A percentile compares a stretch with the other conserved stretches of the same genome.
Conservation (phyloP, 768 basidiomycete species). For the Leucogyrophana mollusca region DNA sequence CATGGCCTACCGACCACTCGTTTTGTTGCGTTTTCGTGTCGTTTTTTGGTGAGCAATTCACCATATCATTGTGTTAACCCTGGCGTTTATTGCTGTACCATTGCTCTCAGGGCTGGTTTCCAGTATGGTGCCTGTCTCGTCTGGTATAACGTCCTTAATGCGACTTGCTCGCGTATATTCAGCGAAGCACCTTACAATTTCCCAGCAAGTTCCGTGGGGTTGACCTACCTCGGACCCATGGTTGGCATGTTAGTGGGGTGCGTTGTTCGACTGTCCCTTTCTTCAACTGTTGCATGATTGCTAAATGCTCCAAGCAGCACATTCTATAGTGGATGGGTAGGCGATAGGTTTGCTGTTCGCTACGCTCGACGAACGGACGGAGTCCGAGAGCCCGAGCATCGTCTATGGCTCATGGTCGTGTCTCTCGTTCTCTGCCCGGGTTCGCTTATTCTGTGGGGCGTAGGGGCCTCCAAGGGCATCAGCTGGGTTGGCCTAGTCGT, state of each 20-base stretch:
- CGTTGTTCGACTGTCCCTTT: neutral
- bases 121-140: conserved; percentile 19
- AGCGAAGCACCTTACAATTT: conserved; percentile 19
- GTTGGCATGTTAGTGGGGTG: conserved; percentile 19
- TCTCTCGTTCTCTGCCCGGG: conserved; percentile 15
- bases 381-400: conserved; percentile 19
- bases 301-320: conserved; percentile 8
- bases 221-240: conserved; percentile 17
- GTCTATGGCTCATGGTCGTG: conserved; percentile 22
- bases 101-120: conserved; percentile 20
- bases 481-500: conserved; percentile 14
- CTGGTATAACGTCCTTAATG: conserved; percentile 24
- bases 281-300: neutral
- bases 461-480: conserved; percentile 16
- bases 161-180: conserved; percentile 17
- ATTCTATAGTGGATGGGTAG: conserved; percentile 18
- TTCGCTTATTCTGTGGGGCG: conserved; percentile 19
- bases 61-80: no score
- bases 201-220: conserved; percentile 17
- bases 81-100: no score
- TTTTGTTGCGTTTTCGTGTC: conserved; percentile 18
- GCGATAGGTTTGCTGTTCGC: conserved; percentile 18
- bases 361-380: conserved; percentile 15
- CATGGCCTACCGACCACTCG: conserved; percentile 16
- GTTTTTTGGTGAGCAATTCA: conserved; percentile 12